Conservation (phyloP, 306 rosid genomes). For the Myrica gale region DNA sequence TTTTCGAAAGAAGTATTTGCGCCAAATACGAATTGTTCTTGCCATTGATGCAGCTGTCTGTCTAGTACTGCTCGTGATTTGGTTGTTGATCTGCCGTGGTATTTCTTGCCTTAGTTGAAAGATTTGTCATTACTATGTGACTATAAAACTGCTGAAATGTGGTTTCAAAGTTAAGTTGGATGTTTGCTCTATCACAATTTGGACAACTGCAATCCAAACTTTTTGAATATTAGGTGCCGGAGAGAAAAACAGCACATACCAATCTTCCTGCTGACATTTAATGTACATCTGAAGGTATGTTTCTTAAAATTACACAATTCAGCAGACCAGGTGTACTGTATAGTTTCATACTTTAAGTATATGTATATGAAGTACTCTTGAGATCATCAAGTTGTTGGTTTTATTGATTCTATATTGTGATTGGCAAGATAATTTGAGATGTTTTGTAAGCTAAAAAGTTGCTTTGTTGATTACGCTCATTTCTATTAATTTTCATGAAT, state of each 20-base stretch:
- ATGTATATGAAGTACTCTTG: background rate
- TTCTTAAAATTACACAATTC: background rate
- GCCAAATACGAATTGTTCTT: conserved; percentile 77
- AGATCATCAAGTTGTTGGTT: background rate
- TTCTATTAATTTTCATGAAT: background rate
- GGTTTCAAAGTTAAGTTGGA: background rate
- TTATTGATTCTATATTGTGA: background rate
- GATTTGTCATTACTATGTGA: background rate
- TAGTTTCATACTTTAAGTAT: conserved; percentile 1
- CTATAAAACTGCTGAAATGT: background rate
- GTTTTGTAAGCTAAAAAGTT: background rate
- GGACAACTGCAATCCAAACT: background rate
- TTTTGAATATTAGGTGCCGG: background rate
- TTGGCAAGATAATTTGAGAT: background rate
- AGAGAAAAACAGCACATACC: background rate
- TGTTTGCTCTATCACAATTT: background rate
- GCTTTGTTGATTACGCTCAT: background rate
- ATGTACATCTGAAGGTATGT: conserved; percentile 8
- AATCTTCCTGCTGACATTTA: background rate
- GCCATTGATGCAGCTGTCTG: conserved; percentile 87
- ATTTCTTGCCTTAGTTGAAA: conserved; percentile 59
- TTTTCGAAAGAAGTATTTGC: conserved; percentile 75
- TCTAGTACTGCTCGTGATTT: conserved; percentile 56
- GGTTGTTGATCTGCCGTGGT: conserved; percentile 67
- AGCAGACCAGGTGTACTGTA: background rate